phyloP scores from a whole-genome alignment of 345 rosid genomes.

The Eutrema heterophyllum region DNA sequence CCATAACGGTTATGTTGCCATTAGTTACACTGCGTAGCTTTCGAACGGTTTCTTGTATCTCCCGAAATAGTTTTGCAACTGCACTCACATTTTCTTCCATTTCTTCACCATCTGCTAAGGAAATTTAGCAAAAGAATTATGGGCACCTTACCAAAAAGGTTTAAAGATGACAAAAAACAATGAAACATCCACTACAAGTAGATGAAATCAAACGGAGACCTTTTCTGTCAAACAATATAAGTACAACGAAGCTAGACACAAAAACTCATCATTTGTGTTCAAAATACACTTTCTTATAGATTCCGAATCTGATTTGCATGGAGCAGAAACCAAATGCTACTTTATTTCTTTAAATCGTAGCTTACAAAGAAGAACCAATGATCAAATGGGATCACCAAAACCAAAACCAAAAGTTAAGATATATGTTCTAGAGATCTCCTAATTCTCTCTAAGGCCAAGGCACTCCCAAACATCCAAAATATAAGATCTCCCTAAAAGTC shows the following conservation, averaged over 20 bases:
- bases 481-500: neutral
- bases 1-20: conserved; percentile 55
- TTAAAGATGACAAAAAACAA: conserved; percentile 4
- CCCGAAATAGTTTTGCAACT: conserved; percentile 47
- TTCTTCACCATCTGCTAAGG: conserved; percentile 41
- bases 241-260: neutral
- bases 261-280: neutral
- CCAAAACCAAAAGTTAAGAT: neutral
- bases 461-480: neutral
- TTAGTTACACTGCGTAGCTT: conserved; percentile 39
- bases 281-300: neutral
- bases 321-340: neutral
- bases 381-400: neutral
- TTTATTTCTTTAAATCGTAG: neutral
- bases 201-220: neutral
- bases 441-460: neutral
- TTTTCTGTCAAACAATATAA: neutral
- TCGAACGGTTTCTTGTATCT: conserved; percentile 42
- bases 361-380: neutral
- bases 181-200: neutral
- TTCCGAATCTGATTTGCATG: neutral
- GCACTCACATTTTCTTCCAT: conserved; percentile 44
- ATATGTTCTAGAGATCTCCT: neutral
- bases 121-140: neutral
- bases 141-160: neutral